A percentile compares a stretch with the other conserved stretches of the same genome.
These are phyloP conservation scores for Malania oleifera DNA, from an alignment of 164 flowering plant genomes.

Conservation along the genomic window DNA sequence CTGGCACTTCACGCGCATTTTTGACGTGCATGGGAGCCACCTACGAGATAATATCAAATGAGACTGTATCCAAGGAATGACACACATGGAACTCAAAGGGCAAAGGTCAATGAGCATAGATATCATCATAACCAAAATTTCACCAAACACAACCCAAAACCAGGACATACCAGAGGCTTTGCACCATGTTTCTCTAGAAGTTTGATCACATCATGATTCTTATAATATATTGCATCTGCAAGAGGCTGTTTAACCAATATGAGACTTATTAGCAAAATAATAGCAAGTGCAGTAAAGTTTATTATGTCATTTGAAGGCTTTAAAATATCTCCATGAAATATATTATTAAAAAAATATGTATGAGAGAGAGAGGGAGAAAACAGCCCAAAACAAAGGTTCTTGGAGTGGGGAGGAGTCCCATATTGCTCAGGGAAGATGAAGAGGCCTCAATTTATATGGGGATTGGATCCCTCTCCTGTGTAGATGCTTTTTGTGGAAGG, in stretches of 20 bases:
- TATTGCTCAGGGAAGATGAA: no score
- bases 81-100: neutral
- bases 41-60: conserved; percentile 32
- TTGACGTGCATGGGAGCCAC: conserved; percentile 88
- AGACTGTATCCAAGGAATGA: neutral
- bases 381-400: no score
- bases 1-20: conserved; percentile 78
- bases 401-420: no score
- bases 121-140: neutral
- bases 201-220: conserved; percentile 72
- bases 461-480: no score
- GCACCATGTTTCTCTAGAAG: conserved; percentile 92
- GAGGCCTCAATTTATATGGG: no score
- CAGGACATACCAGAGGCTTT: conserved; percentile 56
- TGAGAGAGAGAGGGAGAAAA: no score
- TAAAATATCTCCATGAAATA: no score
- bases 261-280: conserved; percentile 1
- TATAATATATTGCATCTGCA: conserved; percentile 92
- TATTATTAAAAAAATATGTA: no score
- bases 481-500: no score
- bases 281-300: neutral
- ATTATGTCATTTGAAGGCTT: neutral
- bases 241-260: conserved; percentile 63
- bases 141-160: neutral
- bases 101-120: neutral